Conservation (phyloP, 1,284 basidiomycete genomes). For the Wallemia ichthyophaga region DNA sequence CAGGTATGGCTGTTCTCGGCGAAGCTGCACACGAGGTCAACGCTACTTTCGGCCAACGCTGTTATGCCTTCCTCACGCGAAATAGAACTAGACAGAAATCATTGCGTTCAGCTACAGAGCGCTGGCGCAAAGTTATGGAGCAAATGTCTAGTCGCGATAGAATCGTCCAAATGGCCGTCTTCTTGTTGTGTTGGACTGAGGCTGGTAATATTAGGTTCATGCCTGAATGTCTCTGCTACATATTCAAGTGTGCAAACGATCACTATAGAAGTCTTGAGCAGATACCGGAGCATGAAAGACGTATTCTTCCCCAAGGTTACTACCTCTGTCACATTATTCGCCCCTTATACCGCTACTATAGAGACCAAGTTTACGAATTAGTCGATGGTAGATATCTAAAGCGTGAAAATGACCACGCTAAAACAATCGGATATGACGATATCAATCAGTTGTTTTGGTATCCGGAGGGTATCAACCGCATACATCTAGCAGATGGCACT, state of each 20-base stretch:
- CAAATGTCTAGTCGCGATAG: constrained; percentile 97
- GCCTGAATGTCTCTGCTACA: constrained; percentile 90
- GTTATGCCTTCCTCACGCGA: neutral
- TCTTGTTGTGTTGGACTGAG: constrained; percentile 91
- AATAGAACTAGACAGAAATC: constrained; percentile 36
- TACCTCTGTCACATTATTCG: constrained; percentile 75
- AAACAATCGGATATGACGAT: constrained; percentile 95
- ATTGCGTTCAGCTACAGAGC: constrained; percentile 54
- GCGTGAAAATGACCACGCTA: constrained; percentile 71
- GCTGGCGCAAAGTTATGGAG: constrained; percentile 96
- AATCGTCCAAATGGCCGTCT: constrained; percentile 81
- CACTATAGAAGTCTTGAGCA: constrained; percentile 97
- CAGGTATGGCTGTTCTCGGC: constrained; percentile 53
- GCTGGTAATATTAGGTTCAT: constrained; percentile 95
- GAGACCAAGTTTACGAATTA: constrained; percentile 93
- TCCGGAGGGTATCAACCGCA: constrained; percentile 85
- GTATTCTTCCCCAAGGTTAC: constrained; percentile 68
- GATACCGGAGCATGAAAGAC: constrained; percentile 54
- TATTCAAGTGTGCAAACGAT: constrained; percentile 99
- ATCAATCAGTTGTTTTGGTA: constrained; percentile 99
- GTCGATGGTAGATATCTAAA: constrained; percentile 82
- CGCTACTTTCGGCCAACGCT: constrained; percentile 6
- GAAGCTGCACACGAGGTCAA: constrained; percentile 18
- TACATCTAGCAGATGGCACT: constrained; percentile 64
- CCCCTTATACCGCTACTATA: constrained; percentile 81